phyloP scores from a whole-genome alignment of 2,329 filamentous ascomycete species.

The Botrytis pseudocinerea region DNA sequence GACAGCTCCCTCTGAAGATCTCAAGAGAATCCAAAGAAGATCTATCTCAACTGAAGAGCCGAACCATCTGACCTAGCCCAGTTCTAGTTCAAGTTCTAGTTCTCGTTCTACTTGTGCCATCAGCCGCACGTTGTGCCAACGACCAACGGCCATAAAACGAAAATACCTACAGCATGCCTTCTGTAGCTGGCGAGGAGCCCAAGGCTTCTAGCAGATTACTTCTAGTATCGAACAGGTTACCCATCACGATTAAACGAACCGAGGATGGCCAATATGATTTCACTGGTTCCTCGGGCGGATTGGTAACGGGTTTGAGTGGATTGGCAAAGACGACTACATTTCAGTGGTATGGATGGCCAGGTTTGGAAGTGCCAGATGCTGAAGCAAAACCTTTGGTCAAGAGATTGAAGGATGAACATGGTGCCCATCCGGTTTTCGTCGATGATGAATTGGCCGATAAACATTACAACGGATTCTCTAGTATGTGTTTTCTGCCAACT shows the following conservation, averaged over 20 bases:
- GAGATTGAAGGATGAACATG: slow-evolving; percentile 82
- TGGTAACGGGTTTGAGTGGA: slow-evolving; percentile 91
- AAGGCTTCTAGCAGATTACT: slow-evolving; percentile 55
- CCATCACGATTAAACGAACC: slow-evolving; percentile 92
- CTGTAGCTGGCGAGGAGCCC: slow-evolving; percentile 30
- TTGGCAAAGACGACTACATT: slow-evolving; percentile 91
- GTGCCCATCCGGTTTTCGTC: slow-evolving; percentile 88
- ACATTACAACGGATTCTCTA: slow-evolving; percentile 98
- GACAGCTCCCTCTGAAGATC: not conserved
- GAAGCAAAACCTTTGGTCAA: slow-evolving; percentile 74
- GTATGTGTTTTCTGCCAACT: slow-evolving; percentile 52
- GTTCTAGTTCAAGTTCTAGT: not conserved
- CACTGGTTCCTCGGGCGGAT: slow-evolving; percentile 93
- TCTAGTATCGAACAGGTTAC: slow-evolving; percentile 90
- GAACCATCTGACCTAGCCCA: not conserved
- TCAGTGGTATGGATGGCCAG: slow-evolving; percentile 98
- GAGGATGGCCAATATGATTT: slow-evolving; percentile 91
- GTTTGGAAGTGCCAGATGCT: slow-evolving; percentile 82
- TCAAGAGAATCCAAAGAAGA: not conserved
- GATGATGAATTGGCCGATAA: slow-evolving; percentile 90
- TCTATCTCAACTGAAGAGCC: not conserved
- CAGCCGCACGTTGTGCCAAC: not conserved
- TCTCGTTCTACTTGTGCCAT: not conserved
- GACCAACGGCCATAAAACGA: not conserved
- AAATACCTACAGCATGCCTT: slow-evolving; percentile 32